Evolutionary conservation across 306 rosid genomes (phyloP).

Genomic region (Acacia acuminata): DNA sequence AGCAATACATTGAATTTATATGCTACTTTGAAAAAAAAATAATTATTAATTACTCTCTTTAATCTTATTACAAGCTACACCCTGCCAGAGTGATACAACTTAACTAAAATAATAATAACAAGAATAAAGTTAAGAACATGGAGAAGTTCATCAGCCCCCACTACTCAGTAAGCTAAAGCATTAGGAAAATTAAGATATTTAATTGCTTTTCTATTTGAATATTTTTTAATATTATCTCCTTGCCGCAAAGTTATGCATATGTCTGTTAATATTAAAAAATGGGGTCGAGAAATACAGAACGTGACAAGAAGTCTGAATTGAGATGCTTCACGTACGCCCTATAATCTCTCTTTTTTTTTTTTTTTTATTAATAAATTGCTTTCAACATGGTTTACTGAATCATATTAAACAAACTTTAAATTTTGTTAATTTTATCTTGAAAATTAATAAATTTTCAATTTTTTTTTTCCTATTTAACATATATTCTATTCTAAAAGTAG

Average conservation of each 20-base stretch:
- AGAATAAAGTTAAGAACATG: neutral
- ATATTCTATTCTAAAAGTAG: no score
- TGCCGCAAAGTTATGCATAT: neutral
- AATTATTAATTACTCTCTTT: neutral
- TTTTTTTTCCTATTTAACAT: no score
- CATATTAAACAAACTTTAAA: no score
- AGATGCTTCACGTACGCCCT: neutral
- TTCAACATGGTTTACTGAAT: no score
- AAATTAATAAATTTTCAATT: no score
- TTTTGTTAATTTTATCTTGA: no score
- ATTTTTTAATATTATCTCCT: neutral
- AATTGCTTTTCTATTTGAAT: neutral
- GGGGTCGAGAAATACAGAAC: constrained; percentile 5
- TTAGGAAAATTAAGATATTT: neutral
- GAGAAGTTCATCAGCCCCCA: neutral
- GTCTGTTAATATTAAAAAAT: neutral
- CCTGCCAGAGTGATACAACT: neutral
- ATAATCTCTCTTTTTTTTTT: no score
- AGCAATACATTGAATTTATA: neutral
- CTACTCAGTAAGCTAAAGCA: neutral
- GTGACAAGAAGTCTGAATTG: constrained; percentile 31
- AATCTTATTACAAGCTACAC: neutral
- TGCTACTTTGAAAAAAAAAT: neutral
- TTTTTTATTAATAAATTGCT: no score
- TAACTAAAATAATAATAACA: neutral